Base-by-base conservation (phyloP, 495 filamentous ascomycete species). In the Aspergillus saccharolyticus region DNA sequence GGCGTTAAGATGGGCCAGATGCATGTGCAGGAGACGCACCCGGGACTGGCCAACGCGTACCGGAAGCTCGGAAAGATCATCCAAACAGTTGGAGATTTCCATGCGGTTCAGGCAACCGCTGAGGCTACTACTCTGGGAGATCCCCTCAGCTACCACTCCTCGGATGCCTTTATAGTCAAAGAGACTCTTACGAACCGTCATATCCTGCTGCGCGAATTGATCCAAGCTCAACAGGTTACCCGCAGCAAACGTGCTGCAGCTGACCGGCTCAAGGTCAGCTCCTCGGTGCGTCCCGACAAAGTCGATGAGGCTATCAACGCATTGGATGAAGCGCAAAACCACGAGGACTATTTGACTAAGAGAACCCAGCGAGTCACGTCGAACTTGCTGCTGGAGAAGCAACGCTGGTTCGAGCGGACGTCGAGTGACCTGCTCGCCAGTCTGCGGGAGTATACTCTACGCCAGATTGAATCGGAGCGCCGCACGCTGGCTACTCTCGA, bases 131-230 rank as follows among this genome's bases (percentile, higher is more conserved):
- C 93, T 0, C 80, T 99, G 46, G 90, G 89, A 47, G 95, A 97
- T 64, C 91, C 95, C 7, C 83, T 99, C 52, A 87, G 89, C 59
- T 97, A 99, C 68, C 92, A 99, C 73, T 96, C 91, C 22, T 86
- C 87, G 15, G 94, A 99, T 67, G 90, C 95, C 21, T 94, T 97
- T 68, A 96, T 97, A 66, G 95, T 99, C 61, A 99, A 99, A 73
- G 95, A 99, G 67, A 97, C 93, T 20, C 82, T 99, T 61, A 99
- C 95, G 18, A 99, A 99, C 74, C 87, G 95, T 3, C 95, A 99
- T 71, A 96, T 99, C 66, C 81, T 99, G n/a, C 87, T 97, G 30
- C 90, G 95, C 48, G 95, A 99, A 60, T 82, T 97, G 45, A 69
- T 96, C 22, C 87, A 94, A 70, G 92, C 94, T 3, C 89, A 96